phyloP scores from a whole-genome alignment of 169 alveolate genomes.

The Cryptosporidium viatorum region DNA sequence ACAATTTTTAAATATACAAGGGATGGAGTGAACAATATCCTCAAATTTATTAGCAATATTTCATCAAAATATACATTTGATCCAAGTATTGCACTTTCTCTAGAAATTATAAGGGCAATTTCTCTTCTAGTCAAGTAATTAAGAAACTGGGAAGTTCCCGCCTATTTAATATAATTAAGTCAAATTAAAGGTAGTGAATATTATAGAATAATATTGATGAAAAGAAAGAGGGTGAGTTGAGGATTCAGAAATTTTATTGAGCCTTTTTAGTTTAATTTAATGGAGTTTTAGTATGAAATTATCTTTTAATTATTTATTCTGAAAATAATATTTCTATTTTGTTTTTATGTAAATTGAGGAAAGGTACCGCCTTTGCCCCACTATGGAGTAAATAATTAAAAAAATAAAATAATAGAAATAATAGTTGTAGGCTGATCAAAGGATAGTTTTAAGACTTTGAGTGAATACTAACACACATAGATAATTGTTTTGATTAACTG shows the following conservation, averaged over 20 bases:
- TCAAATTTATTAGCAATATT: not conserved
- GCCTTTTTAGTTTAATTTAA: too few relatives aligned
- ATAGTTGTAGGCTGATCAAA: not conserved
- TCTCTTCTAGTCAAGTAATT: slow-evolving; percentile 27
- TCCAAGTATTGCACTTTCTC: slow-evolving; percentile 17
- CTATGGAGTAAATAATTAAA: not conserved
- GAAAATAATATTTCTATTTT: not conserved
- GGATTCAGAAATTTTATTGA: not conserved
- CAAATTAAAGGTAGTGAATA: not conserved
- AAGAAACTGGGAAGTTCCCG: not conserved
- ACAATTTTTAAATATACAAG: not conserved
- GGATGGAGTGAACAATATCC: not conserved
- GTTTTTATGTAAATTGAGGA: not conserved
- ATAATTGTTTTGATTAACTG: not conserved
- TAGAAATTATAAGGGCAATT: slow-evolving; percentile 60
- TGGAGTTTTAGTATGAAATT: not conserved
- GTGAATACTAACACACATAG: not conserved
- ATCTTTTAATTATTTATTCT: not conserved
- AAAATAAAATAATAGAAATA: not conserved
- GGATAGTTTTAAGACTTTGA: not conserved
- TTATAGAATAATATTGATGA: too few relatives aligned
- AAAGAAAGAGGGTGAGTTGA: not conserved
- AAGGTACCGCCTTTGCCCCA: slow-evolving; percentile 28
- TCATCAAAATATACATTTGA: slow-evolving; percentile 52
- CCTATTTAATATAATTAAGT: not conserved